A percentile compares a stretch with the other conserved stretches of the same genome.
phyloP scores from a whole-genome alignment of 2,329 filamentous ascomycete genomes.

The Acarospora socialis region DNA sequence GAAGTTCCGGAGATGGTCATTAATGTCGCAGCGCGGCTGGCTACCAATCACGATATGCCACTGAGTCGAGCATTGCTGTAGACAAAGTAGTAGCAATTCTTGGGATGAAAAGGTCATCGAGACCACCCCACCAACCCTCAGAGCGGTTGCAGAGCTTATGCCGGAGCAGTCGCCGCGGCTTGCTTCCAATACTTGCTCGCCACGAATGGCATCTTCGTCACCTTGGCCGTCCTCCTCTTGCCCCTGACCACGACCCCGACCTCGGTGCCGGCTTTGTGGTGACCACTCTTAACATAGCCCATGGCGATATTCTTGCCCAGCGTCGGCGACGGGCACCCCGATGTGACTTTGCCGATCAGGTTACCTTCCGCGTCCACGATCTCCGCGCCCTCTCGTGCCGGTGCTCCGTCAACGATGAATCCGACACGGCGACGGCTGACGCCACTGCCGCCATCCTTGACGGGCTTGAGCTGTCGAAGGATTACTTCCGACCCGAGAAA shows the following conservation, averaged over 20 bases:
- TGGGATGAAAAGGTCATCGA: too few relatives aligned
- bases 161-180: slow-evolving; percentile 10
- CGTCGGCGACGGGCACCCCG: slow-evolving; percentile 76
- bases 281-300: slow-evolving; percentile 72
- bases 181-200: slow-evolving; percentile 45
- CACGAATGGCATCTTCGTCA: slow-evolving; percentile 83
- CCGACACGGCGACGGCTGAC: slow-evolving; percentile 64
- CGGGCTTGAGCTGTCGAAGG: slow-evolving; percentile 58
- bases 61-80: too few relatives aligned
- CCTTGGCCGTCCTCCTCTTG: slow-evolving; percentile 56
- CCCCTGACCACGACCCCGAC: slow-evolving; percentile 65
- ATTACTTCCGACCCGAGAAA: slow-evolving; percentile 78
- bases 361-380: slow-evolving; percentile 44
- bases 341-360: slow-evolving; percentile 68
- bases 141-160: too few relatives aligned
- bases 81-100: too few relatives aligned
- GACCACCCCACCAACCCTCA: too few relatives aligned
- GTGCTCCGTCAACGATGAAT: slow-evolving; percentile 68
- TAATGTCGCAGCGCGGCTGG: too few relatives aligned
- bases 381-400: slow-evolving; percentile 76
- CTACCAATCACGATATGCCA: too few relatives aligned
- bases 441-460: slow-evolving; percentile 56
- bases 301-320: slow-evolving; percentile 88
- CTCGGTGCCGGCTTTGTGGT: slow-evolving; percentile 74
- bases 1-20: too few relatives aligned